Base-by-base conservation (phyloP, 2,329 filamentous ascomycete species). In the Teratosphaeria gauchensis region DNA sequence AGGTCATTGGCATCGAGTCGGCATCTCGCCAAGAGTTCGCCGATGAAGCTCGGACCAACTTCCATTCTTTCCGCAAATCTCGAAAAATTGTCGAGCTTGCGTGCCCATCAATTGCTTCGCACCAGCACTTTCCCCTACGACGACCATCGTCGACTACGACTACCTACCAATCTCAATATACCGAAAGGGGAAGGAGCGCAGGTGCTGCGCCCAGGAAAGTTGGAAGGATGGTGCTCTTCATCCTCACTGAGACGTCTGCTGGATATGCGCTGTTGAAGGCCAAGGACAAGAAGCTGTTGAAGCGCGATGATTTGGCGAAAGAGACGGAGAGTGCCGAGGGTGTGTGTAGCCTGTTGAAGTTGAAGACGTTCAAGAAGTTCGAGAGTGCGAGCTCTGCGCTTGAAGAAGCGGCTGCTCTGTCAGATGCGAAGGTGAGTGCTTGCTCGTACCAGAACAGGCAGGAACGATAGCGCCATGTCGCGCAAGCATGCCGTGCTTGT, bases 261-360 rank as follows among this genome's bases (percentile, higher is more conserved):
- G 95, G 94, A 75, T 97, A 97, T 80, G 94, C 92, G 76, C 85
- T 99, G 75, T 91, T 99, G 81, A 97, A 99, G 83, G 89, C 92
- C 69, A 90, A 92, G 76, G 92, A 97, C 83, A 97, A 96, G 85
- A 97, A 97, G 82, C 84, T 97, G 61, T 82, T 99, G 65, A 94
- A 95, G 77, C 86, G 88, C 71, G 88, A 92, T 77, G 86, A 92
- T 71, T 77, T 95, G 63, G 82, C 84, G 57, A 81, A 84, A 63
- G 86, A 94, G 74, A 82, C 91, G 62, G 83, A 85, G 65, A 88
- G 87, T 61, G 86, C 90, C 38, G 91, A 96, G 75, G 89, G 89
- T 69, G 84, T 95, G 64, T 89, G 90, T 69, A 88, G 89, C 69
- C 84, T 95, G 88, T 79, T 99, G 69, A 96, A 96, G 79, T 82